Evolutionary conservation across 2,329 filamentous ascomycete species (phyloP), one percentile per base, ranked within the genome.

Genomic region (Calonectria pseudoreteaudii): DNA sequence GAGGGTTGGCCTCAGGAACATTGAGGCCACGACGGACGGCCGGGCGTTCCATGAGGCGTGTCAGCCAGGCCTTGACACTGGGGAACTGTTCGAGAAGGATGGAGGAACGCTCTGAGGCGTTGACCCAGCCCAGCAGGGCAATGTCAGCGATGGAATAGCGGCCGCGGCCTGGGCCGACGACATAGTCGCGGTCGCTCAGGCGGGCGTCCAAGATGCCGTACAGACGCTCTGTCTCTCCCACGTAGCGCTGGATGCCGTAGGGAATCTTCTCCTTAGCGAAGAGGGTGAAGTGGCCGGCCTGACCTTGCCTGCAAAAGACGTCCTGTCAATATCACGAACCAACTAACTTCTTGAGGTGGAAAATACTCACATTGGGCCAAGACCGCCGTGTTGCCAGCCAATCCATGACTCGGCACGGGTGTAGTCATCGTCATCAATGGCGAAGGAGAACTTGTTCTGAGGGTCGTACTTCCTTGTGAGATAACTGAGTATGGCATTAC

Each of bases 191-290:
- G 30, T 82, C 80, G 18, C 78, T 79, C 18, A 96, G 90, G 68
- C 93, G 92, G 79, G 88, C 87, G 82, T 96, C 90, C 1, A 96
- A 88, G 26, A 96, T 87, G 30, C 92, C 90, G 84, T 95, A 96
- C 1, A 96, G 88, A 3, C 94, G 91, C 76, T 93, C 89, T 1
- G 92, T 91, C 87, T 96, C 94, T 80, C 94, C 94, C 68, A 93
- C 87, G 83, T 96, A 96, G 50, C 94, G 90, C 80, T 93, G 92
- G 20, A 93, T 89, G 64, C 89, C 92, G 82, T 95, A 96, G 65
- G 91, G 88, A 79, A 94, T 93, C 80, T 89, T 90, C 80, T 94
- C 92, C 52, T 92, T 91, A 5, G 93, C 90, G 79, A 93, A 92
- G 50, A 90, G 89, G 67, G 87, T 83, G 86, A 96, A 96, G 85